Evolutionary conservation across 108 stramenopile genomes (phyloP).

Genomic region (Chaetoceros muelleri): DNA sequence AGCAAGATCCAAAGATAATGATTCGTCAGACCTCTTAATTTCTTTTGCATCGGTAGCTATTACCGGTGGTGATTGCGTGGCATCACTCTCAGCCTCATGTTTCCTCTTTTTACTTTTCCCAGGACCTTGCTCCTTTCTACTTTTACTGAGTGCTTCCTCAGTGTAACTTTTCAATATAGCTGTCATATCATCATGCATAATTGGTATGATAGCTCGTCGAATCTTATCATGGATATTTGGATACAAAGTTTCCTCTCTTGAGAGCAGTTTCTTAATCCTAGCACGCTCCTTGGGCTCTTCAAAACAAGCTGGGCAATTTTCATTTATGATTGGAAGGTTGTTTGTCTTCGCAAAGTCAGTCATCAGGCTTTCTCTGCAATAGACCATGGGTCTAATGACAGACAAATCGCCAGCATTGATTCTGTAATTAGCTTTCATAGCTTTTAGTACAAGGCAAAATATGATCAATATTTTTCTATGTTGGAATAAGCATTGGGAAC

Average conservation of each 20-base stretch:
- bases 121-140: slow-evolving; percentile 39
- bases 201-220: slow-evolving; percentile 33
- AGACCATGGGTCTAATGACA: slow-evolving; percentile 95
- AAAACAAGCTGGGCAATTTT: slow-evolving; percentile 99
- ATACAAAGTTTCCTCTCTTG: slow-evolving; percentile 84
- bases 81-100: not conserved
- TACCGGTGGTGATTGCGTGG: not conserved
- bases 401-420: slow-evolving; percentile 88
- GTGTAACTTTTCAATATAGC: slow-evolving; percentile 64
- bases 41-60: not conserved
- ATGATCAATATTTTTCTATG: not conserved
- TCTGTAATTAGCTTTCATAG: slow-evolving; percentile 93
- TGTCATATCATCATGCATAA: slow-evolving; percentile 81
- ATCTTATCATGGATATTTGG: slow-evolving; percentile 83
- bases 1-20: slow-evolving; percentile 8
- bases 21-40: not conserved
- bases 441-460: not conserved
- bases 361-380: slow-evolving; percentile 88
- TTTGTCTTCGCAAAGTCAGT: slow-evolving; percentile 84
- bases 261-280: slow-evolving; percentile 88
- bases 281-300: slow-evolving; percentile 98
- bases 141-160: slow-evolving; percentile 72
- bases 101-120: slow-evolving; percentile 6
- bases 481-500: not conserved
- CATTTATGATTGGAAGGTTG: slow-evolving; percentile 93